Base-by-base conservation (phyloP, 345 rosid species). In the Salix viminalis region DNA sequence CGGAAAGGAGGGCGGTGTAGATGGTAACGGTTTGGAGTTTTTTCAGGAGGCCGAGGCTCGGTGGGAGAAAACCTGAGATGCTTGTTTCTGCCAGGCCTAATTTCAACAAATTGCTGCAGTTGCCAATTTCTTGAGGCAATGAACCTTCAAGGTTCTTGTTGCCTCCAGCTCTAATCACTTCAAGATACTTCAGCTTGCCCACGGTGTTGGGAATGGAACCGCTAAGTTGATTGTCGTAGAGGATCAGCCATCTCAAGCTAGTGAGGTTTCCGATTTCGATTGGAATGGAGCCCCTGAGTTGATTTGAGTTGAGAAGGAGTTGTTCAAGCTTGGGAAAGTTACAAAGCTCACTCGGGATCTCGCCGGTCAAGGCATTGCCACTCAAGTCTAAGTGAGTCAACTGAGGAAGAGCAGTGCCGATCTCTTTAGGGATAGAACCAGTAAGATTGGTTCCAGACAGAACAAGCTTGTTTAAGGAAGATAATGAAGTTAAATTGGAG, bases 21-120 rank as follows among this genome's bases (percentile, higher is more conserved):
- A 92, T 84, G 10, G 98, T 94, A 4, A 94, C 79, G 1, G 95
- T 90, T 70, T 89, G 85, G 69, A 94, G 91, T 69, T 85, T 90
- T 85, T 83, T 90, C 42, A 94, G 81, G 7, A 54, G 83, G 34
- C 97, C 97, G 1, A 94, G 80, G 26, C 81, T 87, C n/a, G 89
- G 36, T n/a, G 98, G 97, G 7, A 94, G 88, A 76, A 86, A 89
- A 10, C 97, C 95, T 18, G 94, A 92, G 65, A 92, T 87, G 79
- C 97, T 88, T 15, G 98, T 94, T 74, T 94, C 97, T 1, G 97
- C 97, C 5, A 94, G 77, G 82, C 98, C 98, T 60, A 94, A 75
- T 83, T 82, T 75, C 14, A 81, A 62, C 76, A 94, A 82, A 74
- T 80, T 80, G 75, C 83, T 79, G 83, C 97, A 94, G 74, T 92